Base-by-base conservation (phyloP, 1,284 basidiomycete genomes). In the Xerocomus nothofagi region DNA sequence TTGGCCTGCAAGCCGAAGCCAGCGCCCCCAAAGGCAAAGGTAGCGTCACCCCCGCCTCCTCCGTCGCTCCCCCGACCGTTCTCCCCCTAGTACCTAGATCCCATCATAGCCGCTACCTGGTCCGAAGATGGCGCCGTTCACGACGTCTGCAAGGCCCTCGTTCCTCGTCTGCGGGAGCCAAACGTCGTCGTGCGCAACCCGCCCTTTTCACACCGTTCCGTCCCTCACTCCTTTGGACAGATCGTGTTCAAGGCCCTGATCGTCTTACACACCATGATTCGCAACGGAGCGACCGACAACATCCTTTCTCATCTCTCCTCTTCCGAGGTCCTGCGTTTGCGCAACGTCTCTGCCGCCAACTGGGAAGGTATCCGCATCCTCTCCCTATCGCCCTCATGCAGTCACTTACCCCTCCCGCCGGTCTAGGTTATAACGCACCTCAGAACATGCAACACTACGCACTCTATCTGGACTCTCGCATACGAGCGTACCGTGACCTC, bases 241-340 rank as follows among this genome's bases (percentile, higher is more conserved):
- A 80, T 97, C 58, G 94, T 93, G 15, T 97, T 98, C 84, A 99
- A 99, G 66, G 91, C 94, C 0, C 77, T 99, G 59, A 86, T 99
- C 62, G 91, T 97, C 6, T 75, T 98, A 18, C 96, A 99, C 68
- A 93, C 88, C 27, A 91, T 99, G 86, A 91, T 99, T 64, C 84
- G 95, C 26, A 92, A 93, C 53, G 95, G 94, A 15, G 81, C 91
- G 12, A 94, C 95, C 14, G 93, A 98, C 73, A 90, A 93, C 60
- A 84, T 98, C 7, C 81, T 98, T 29, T 77, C 81, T 11, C 88
- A 92, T 65, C 79, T 98, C 17, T 86, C 91, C 5, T 80, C 84
- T 29, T 79, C 82, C 4, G 91, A 96, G 59, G 77, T 90, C 14
- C 73, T 98, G 37, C 82, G 84, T 48, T 74, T 98, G 44, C 79